Evolutionary conservation across 805 yeast genomes (phyloP), one percentile per base, ranked within the genome.

Genomic region (Yamadazyma kitorensis): DNA sequence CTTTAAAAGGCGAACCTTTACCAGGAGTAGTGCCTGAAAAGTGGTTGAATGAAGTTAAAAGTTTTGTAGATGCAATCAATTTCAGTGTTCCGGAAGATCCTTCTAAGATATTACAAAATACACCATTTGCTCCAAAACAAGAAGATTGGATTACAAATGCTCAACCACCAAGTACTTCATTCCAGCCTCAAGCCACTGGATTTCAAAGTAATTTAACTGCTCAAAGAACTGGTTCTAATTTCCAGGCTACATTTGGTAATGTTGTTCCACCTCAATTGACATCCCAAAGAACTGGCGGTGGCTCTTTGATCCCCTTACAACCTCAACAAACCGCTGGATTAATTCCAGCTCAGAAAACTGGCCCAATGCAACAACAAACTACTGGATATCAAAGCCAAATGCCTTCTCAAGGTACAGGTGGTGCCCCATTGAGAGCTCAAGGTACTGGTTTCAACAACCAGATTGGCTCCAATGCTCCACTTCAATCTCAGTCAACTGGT

Each of bases 11-110:
- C 23, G 88, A 85, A 46, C 66, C 80, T 6, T 68, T 89, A 40
- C 97, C 98, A 3, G 67, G 66, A 27, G 70, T 68, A 25, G 61
- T 91, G 45, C 96, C 95, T 19, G 72, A 74, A 14, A 79, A 74
- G 42, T 78, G 87, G 63, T 69, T 70, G 52, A 85, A 83, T 52
- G 97, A 91, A 58, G 96, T 91, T 9, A 75, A 80, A 40, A 82
- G 93, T 40, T 84, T 89, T 61, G 89, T 89, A 24, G 96, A 88
- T 58, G 86, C 87, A 19, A 89, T 91, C 49, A 84, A 79, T 49
- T 82, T 88, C 53, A 70, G 78, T 33, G 76, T 86, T 33, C 87
- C 86, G 1, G 91, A 81, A 42, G 72, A 68, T 38, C 64, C 70
- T 5, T 33, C 49, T 17, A 55, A 56, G 31, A 51, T 68, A 18